Evolutionary conservation across 768 basidiomycete genomes (phyloP), one percentile per base, ranked within the genome.

Genomic region (Tephrocybe sp.): DNA sequence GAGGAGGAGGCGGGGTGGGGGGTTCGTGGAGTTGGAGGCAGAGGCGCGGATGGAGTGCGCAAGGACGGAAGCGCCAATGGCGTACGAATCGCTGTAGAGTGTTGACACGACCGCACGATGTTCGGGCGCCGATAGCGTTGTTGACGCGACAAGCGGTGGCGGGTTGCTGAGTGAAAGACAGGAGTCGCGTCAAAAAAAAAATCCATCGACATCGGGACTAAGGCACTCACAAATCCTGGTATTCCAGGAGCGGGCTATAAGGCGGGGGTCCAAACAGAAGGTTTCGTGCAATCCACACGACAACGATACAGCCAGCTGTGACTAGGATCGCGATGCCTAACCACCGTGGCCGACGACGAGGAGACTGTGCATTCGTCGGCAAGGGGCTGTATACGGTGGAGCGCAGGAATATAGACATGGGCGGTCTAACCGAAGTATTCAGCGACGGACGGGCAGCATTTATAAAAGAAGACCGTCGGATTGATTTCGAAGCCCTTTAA

Each of bases 71-170:
- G 59, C 56, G 16, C 59, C 64, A 34, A 64, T 57, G 26, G 62
- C 61, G 41, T 60, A 66, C 2, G 59, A 62, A 44, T 69, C 62
- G 21, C 60, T 62, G 46, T 69, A 66, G 7, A 68, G 52, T 1
- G 64, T 52, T 16, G 66, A 58, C 1, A 65, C 60, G 16, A 66
- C 49, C 0, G 65, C 63, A 19, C 58, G 61, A 19, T 49, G 49
- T 18, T 41, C 30, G 12, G 34, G 31, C 15, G 36, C 9, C 9
- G 62, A 32, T 1, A 39, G 15, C 22, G 52, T 22, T 8, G n/a
- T 21, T 13, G 11, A 9, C 2, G 39, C 18, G 11, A 54, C 25
- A 1, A 63, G 47, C 6, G 63, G 55, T 3, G 64, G 44, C 0
- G 52, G 36, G 31, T 60, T 48, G 35, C 65, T 59, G 21, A 55